Conservation (phyloP, 371 early-diverging fungal genomes). For the Rhizomucor miehei region DNA sequence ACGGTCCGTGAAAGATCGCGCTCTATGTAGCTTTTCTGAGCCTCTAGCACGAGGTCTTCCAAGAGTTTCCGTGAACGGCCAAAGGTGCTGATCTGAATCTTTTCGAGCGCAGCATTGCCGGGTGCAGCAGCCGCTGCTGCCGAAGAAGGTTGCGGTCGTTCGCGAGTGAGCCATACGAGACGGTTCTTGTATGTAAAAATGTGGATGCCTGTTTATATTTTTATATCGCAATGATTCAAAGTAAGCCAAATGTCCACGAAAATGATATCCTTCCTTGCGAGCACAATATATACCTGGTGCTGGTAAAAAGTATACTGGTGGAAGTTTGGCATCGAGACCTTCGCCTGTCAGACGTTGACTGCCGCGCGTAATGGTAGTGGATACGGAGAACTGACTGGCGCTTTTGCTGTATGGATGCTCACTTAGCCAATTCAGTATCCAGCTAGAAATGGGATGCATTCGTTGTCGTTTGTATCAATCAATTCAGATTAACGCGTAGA, state of each 20-base stretch:
- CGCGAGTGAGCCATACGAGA: slow-evolving; percentile 53
- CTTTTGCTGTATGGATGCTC: slow-evolving; percentile 56
- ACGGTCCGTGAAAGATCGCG: slow-evolving; percentile 61
- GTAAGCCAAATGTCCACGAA: too few relatives aligned
- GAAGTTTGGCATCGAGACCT: slow-evolving; percentile 41
- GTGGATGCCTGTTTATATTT: slow-evolving; percentile 46
- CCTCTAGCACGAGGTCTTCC: slow-evolving; percentile 53
- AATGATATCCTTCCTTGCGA: too few relatives aligned
- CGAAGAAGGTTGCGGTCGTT: slow-evolving; percentile 35
- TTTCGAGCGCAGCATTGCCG: slow-evolving; percentile 40
- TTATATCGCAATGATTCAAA: neutral
- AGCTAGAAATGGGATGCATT: slow-evolving; percentile 7
- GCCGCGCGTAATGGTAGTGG: slow-evolving; percentile 50
- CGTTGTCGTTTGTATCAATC: too few relatives aligned
- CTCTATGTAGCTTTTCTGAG: slow-evolving; percentile 52
- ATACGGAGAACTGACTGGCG: slow-evolving; percentile 60
- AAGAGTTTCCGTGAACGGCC: slow-evolving; percentile 53
- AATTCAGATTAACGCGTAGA: too few relatives aligned
- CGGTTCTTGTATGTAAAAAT: slow-evolving; percentile 57
- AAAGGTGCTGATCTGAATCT: slow-evolving; percentile 60
- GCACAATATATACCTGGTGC: slow-evolving; percentile 61
- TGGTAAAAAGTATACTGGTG: slow-evolving; percentile 61
- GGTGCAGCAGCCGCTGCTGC: slow-evolving; percentile 34
- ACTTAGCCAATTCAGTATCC: slow-evolving; percentile 61
- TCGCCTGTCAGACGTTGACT: slow-evolving; percentile 47